Evolutionary conservation across 2,329 filamentous ascomycete species (phyloP), one percentile per base, ranked within the genome.

Genomic region (Blastomyces emzantsi): DNA sequence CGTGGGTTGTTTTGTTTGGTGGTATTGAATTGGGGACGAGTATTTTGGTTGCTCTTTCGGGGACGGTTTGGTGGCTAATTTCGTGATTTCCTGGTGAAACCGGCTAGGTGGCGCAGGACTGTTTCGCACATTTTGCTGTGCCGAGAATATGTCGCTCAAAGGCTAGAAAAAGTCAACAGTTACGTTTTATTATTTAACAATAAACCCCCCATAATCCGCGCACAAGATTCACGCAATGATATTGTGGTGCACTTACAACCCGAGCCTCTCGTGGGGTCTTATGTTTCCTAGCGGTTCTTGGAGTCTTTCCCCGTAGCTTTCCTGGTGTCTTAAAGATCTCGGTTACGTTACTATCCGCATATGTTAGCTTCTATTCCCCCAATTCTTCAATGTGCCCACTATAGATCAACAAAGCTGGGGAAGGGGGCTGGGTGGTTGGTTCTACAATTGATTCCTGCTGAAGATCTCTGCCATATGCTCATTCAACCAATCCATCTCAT

Each of bases 381-480:
- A 49, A 64, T 51, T 28, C 28, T 15, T 28, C 25, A 25, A 15
- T 62, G 13, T 3, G 52, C 36, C 17, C 52, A 19, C 52, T n/a
- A n/a, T 55, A 60, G 36, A 36, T 47, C 67, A 61, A 63, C 61
- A 49, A 28, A 60, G 3, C 22, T 39, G 25, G 17, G 8, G 33
- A 15, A 25, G 52, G 17, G 15, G 13, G 1, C 15, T 33, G 5
- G 41, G 13, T 17, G 33, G 17, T 33, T 36, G 45, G 52, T 64
- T 89, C 72, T 85, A 97, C 94, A 92, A 85, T 77, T 92, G 86
- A 72, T 92, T 89, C 70, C 88, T 87, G 71, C 87, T 88, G 74
- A 97, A 96, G 72, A 99, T 90, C 67, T 96, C 91, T 60, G 86
- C 86, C 93, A 99, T 97, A 76, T 99, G 94, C 78, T 97, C 94